These are phyloP conservation scores for Lachnellula suecica DNA, from an alignment of 2,329 filamentous ascomycete species.

Conservation along the genomic window DNA sequence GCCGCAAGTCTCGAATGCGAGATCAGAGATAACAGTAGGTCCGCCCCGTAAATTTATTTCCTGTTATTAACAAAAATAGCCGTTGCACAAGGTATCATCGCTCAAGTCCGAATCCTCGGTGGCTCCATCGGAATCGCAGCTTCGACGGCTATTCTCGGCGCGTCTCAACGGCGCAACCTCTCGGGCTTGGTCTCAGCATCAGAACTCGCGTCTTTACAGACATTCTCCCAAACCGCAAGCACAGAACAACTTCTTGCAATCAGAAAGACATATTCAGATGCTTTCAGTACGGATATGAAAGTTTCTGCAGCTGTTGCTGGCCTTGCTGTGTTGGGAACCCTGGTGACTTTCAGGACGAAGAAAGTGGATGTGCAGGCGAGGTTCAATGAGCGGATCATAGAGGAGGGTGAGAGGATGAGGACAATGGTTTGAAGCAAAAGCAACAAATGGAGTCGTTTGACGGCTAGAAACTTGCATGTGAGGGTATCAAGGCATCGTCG, in stretches of 20 bases:
- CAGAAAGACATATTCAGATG: conserved; percentile 18
- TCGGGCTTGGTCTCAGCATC: conserved; percentile 8
- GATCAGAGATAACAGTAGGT: conserved; percentile 5
- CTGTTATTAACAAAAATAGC: neutral
- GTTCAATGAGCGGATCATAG: neutral
- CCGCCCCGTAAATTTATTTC: neutral
- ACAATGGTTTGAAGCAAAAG: neutral
- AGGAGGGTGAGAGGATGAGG: neutral
- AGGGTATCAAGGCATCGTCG: no score
- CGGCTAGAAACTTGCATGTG: no score
- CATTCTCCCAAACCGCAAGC: conserved; percentile 5
- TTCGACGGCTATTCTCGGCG: conserved; percentile 54
- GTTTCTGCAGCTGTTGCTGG: conserved; percentile 20
- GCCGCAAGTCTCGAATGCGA: conserved; percentile 1
- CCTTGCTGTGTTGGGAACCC: conserved; percentile 11
- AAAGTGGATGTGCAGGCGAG: neutral
- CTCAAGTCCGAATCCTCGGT: conserved; percentile 59
- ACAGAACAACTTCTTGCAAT: conserved; percentile 15
- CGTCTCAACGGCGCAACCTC: conserved; percentile 10
- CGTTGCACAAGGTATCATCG: conserved; percentile 33
- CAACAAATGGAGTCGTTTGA: neutral
- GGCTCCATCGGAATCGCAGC: conserved; percentile 58
- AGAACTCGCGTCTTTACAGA: conserved; percentile 13
- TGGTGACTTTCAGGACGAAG: conserved; percentile 7
- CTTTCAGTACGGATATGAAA: conserved; percentile 24